Evolutionary conservation across 768 basidiomycete species (phyloP).

Genomic region (Mycena kentingensis): DNA sequence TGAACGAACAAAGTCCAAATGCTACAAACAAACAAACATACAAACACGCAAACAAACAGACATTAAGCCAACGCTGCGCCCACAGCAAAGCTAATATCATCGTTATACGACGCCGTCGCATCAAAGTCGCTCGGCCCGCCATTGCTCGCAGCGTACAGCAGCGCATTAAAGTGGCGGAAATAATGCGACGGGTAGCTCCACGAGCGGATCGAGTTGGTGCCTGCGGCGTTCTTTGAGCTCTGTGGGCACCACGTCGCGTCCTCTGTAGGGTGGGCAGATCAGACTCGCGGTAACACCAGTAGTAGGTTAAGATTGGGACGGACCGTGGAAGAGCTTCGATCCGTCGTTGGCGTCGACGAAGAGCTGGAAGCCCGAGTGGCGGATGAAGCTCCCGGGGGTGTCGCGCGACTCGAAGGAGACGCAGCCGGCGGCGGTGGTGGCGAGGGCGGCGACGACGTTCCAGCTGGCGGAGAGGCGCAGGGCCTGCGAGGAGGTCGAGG

Average conservation of each 20-base stretch:
- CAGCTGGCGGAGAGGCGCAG: slow-evolving; percentile 2
- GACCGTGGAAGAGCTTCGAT: slow-evolving; percentile 9
- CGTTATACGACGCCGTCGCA: slow-evolving; percentile 3
- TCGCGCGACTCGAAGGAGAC: slow-evolving; percentile 8
- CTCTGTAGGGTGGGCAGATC: too few relatives aligned
- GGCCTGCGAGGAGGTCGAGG: slow-evolving; percentile 2
- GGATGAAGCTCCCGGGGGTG: slow-evolving; percentile 8
- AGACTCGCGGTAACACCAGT: too few relatives aligned
- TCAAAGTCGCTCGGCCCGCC: slow-evolving; percentile 6
- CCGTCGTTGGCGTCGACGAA: slow-evolving; percentile 9
- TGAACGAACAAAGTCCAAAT: too few relatives aligned
- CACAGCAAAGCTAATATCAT: slow-evolving; percentile 7
- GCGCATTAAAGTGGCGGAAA: slow-evolving; percentile 7
- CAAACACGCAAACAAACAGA: too few relatives aligned
- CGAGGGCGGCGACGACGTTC: slow-evolving; percentile 6
- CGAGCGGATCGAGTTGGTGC: slow-evolving; percentile 15
- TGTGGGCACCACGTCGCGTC: slow-evolving; percentile 17
- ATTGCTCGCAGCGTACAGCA: slow-evolving; percentile 9
- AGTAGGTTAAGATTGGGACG: too few relatives aligned
- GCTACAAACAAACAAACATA: too few relatives aligned
- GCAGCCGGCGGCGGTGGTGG: slow-evolving; percentile 1
- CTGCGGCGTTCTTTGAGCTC: slow-evolving; percentile 5
- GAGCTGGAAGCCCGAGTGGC: slow-evolving; percentile 3
- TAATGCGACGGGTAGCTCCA: slow-evolving; percentile 12
- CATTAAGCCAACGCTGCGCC: slow-evolving; percentile 9